A percentile compares a stretch with the other conserved stretches of the same genome.
Conservation (phyloP, 805 yeast species). For the Wickerhamiella lipophila region DNA sequence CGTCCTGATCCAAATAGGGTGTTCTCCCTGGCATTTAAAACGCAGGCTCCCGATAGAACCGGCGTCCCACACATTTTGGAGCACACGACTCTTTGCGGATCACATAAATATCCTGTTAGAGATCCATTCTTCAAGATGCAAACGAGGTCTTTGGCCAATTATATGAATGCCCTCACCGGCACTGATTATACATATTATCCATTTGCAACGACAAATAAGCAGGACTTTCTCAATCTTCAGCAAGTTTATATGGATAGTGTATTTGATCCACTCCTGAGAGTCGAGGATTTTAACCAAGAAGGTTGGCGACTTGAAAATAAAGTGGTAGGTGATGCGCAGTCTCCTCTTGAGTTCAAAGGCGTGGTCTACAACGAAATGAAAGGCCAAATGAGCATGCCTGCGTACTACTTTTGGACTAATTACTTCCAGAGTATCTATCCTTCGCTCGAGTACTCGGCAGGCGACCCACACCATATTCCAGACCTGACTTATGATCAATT, state of each 20-base stretch:
- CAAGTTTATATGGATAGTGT: slow-evolving; percentile 82
- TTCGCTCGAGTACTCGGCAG: slow-evolving; percentile 79
- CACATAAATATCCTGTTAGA: slow-evolving; percentile 78
- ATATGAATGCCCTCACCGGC: slow-evolving; percentile 99
- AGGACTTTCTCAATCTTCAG: slow-evolving; percentile 72
- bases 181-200: slow-evolving; percentile 94
- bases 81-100: slow-evolving; percentile 93
- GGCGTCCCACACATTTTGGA: slow-evolving; percentile 95
- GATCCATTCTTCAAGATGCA: slow-evolving; percentile 98
- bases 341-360: slow-evolving; percentile 73
- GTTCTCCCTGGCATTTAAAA: slow-evolving; percentile 78
- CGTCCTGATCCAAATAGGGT: slow-evolving; percentile 76
- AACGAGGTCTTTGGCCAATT: slow-evolving; percentile 83
- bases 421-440: slow-evolving; percentile 79
- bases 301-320: slow-evolving; percentile 93
- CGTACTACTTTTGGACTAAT: slow-evolving; percentile 72
- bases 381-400: slow-evolving; percentile 84
- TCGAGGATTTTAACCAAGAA: slow-evolving; percentile 82
- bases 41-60: slow-evolving; percentile 87
- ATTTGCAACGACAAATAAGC: slow-evolving; percentile 80
- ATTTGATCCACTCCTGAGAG: slow-evolving; percentile 61
- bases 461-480: slow-evolving; percentile 77
- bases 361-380: slow-evolving; percentile 98
- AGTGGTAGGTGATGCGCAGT: slow-evolving; percentile 39
- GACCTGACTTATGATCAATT: slow-evolving; percentile 62